A percentile compares a stretch with the other conserved stretches of the same genome.
Conservation (phyloP, 2,329 filamentous ascomycete species). For the Aureobasidium leucospermi region DNA sequence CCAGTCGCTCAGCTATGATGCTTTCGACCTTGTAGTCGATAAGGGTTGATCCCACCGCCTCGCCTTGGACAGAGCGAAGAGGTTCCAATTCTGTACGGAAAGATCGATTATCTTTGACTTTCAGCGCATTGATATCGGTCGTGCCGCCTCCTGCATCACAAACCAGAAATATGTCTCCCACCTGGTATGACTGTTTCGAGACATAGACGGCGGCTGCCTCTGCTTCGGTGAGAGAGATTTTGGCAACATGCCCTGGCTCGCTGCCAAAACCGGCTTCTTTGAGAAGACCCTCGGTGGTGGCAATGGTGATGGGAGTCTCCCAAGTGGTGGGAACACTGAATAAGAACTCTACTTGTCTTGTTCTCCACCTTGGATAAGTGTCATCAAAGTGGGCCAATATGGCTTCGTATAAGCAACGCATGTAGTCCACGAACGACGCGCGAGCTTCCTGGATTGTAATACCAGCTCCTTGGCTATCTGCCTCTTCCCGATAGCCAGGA, state of each 20-base stretch:
- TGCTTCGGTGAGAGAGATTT: conserved; percentile 45
- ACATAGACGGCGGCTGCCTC: conserved; percentile 48
- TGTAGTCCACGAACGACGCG: conserved; percentile 17
- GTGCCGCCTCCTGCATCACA: conserved; percentile 48
- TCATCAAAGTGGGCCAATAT: conserved; percentile 13
- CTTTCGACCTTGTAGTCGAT: conserved; percentile 33
- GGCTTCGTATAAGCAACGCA: conserved; percentile 13
- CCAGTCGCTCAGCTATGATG: neutral
- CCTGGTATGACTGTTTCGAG: conserved; percentile 24
- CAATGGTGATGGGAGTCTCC: conserved; percentile 17
- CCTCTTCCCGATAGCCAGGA: conserved; percentile 14
- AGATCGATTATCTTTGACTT: conserved; percentile 20
- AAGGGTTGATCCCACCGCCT: conserved; percentile 35
- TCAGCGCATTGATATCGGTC: conserved; percentile 33
- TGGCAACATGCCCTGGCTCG: conserved; percentile 27
- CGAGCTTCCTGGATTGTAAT: conserved; percentile 12
- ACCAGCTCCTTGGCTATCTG: neutral
- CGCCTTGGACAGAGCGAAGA: conserved; percentile 16
- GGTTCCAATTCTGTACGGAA: neutral
- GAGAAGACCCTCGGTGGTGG: conserved; percentile 16
- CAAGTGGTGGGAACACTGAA: conserved; percentile 20
- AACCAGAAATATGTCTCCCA: conserved; percentile 40
- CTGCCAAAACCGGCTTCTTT: conserved; percentile 6
- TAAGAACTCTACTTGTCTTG: conserved; percentile 15
- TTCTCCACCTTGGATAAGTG: conserved; percentile 3